Evolutionary conservation across 495 filamentous ascomycete species (phyloP), one percentile per base, ranked within the genome.

Genomic region (Schizothecium vesticola): DNA sequence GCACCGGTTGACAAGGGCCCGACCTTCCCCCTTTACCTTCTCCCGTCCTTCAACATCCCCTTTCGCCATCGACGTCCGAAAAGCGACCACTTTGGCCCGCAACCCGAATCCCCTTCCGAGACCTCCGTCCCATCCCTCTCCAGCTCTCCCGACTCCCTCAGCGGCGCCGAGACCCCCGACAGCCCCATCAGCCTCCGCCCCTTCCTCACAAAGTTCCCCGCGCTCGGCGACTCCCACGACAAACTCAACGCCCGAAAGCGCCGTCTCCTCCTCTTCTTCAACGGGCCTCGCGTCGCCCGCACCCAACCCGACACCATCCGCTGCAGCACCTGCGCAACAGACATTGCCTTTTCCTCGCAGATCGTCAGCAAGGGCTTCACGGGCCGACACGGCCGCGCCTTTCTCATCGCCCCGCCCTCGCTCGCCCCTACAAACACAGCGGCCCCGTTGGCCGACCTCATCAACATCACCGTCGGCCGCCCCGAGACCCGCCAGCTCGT

Each of bases 281-380:
- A 56, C 63, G n/a, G 22, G 11, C 31, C 59, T 2, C 70, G 71
- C 1, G 72, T 84, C 36, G 56, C 77, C 28, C 79, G 75, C 31
- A 69, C 74, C 56, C 77, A 76, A 7, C 78, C 82, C 9, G 74
- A 80, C 70, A 84, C 80, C 61, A 85, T 97, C 63, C 88, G 88
- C 68, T 97, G 93, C 79, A 79, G 84, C 58, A 84, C 80, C 61
- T 97, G 93, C 78, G 81, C 88, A 56, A 79, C 88, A 59, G 90
- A 96, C 75, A 82, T 97, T 24, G 92, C 90, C 70, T 86, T 89
- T 71, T 86, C 85, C 29, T 86, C 85, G 26, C 92, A 95, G 73
- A 93, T 97, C 65, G 88, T 97, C 73, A 90, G 86, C 80, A 96
- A 94, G 82, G 92, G 92, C 59, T 98, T 98, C 81, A 94, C 89